Evolutionary conservation across 2,329 filamentous ascomycete genomes (phyloP).

Genomic region (Decorospora gaudefroyi): DNA sequence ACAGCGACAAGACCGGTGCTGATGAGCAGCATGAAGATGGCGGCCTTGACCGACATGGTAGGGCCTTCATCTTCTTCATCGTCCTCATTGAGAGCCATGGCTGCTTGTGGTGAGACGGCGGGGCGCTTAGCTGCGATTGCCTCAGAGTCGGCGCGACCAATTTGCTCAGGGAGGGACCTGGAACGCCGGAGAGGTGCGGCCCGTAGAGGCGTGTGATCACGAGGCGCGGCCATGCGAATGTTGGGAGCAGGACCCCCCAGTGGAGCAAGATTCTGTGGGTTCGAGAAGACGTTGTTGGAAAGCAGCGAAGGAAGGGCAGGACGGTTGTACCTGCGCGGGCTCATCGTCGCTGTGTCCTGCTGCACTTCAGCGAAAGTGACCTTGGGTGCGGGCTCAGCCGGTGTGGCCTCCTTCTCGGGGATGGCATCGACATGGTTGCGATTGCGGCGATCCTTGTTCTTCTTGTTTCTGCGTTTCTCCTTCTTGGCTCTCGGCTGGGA

Average conservation of each 20-base stretch:
- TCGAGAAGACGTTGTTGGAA: slow-evolving; percentile 70
- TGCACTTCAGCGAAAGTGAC: slow-evolving; percentile 50
- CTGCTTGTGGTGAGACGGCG: slow-evolving; percentile 25
- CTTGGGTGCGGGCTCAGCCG: slow-evolving; percentile 23
- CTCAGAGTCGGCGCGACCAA: slow-evolving; percentile 34
- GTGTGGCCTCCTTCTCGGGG: slow-evolving; percentile 30
- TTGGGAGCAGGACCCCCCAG: slow-evolving; percentile 35
- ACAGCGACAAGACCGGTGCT: slow-evolving; percentile 64
- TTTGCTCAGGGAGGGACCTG: slow-evolving; percentile 45
- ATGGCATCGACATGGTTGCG: slow-evolving; percentile 36
- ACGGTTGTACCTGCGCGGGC: slow-evolving; percentile 56
- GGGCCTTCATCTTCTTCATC: slow-evolving; percentile 41
- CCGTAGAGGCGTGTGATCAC: slow-evolving; percentile 10
- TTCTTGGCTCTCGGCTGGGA: slow-evolving; percentile 46
- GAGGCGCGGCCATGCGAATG: slow-evolving; percentile 40
- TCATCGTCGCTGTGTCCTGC: slow-evolving; percentile 45
- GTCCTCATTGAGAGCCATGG: slow-evolving; percentile 23
- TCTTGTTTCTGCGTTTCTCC: slow-evolving; percentile 50
- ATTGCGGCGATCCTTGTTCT: slow-evolving; percentile 54
- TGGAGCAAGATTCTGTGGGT: slow-evolving; percentile 46
- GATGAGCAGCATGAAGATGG: slow-evolving; percentile 59
- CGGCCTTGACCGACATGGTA: slow-evolving; percentile 62
- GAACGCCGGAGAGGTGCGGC: slow-evolving; percentile 38
- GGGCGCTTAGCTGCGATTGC: slow-evolving; percentile 23
- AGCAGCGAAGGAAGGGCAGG: slow-evolving; percentile 68